These are phyloP conservation scores for Reticulascus tulasneorum DNA, from an alignment of 2,329 filamentous ascomycete species.

Conservation along the genomic window DNA sequence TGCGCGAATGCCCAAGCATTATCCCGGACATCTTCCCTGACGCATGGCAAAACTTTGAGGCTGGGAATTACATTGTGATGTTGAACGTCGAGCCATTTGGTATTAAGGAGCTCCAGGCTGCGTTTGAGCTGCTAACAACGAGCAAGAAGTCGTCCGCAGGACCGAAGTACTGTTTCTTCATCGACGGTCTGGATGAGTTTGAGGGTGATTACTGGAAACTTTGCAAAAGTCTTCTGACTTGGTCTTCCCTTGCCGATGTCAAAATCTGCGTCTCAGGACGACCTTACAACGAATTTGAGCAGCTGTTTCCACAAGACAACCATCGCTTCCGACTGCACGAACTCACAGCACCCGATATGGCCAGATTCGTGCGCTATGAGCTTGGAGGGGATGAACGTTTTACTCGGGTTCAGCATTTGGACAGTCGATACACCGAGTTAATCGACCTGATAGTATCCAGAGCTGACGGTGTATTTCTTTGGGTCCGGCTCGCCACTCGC, in stretches of 20 bases:
- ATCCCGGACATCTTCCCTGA: background rate
- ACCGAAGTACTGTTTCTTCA: conserved; percentile 3
- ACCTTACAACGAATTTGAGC: background rate
- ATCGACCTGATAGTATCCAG: background rate
- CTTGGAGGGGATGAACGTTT: background rate
- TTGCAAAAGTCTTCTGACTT: background rate
- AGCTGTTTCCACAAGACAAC: conserved; percentile 2
- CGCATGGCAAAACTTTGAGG: too few relatives aligned
- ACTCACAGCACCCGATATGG: conserved; percentile 1
- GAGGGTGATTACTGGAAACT: conserved; percentile 2
- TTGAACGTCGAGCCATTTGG: too few relatives aligned
- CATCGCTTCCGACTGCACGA: too few relatives aligned
- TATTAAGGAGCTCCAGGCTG: too few relatives aligned
- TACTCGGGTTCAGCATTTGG: background rate
- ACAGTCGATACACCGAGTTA: background rate
- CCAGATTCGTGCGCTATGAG: background rate
- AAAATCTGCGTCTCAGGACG: conserved; percentile 3
- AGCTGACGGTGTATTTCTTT: conserved; percentile 3
- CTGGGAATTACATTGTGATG: too few relatives aligned
- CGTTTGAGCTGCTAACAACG: too few relatives aligned
- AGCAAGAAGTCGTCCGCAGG: too few relatives aligned
- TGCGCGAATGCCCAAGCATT: background rate
- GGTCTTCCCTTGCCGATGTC: background rate
- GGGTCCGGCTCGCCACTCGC: background rate
- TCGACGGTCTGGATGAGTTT: conserved; percentile 7